Evolutionary conservation across 768 basidiomycete species (phyloP), one percentile per base, ranked within the genome.

Genomic region (Podaxis sp.): DNA sequence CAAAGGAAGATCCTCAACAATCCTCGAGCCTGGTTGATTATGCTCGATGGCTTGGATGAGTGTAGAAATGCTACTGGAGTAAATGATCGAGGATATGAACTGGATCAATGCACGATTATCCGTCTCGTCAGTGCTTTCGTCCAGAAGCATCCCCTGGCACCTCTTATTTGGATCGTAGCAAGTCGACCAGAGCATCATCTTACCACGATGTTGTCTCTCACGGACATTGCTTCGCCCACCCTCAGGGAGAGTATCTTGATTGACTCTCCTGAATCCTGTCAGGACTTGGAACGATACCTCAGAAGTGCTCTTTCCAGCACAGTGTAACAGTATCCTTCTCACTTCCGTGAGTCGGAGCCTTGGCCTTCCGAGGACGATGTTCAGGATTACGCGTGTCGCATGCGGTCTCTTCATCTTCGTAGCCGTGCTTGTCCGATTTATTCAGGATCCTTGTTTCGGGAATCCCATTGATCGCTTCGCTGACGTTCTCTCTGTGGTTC

Each of bases 391-490:
- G 28, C n/a, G 32, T 5, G 60, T 66, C 10, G 64, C 71, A 11
- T 63, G 67, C 1, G 73, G 73, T 0, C 69, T 70, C 38, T 74
- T 67, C 42, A 67, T 70, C 6, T 74, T 72, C 55, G 69, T 71
- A 1, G 64, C 66, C 1, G 68, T 70, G 2, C 68, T 71, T 9
- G 66, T 72, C 37, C 66, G 64, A 50, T 71, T 70, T 53, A 62
- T 74, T 38, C 21, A 23, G 5, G 46, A 61, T 13, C 16, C 11
- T 32, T 32, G 1, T 32, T 2, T 32, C 35, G 44, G 28, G 9
- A 47, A 57, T 35, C 55, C 55, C 13, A 21, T 48, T 18, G 2
- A 5, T 18, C 28, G 35, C 16, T 44, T 57, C 7, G 16, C 10
- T 7, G 14, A 47, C 6, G 44, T 57, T 0, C 27, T 36, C 21